These are phyloP conservation scores for Kwoniella heveanensis DNA, from an alignment of 768 basidiomycete genomes.

Conservation along the genomic window DNA sequence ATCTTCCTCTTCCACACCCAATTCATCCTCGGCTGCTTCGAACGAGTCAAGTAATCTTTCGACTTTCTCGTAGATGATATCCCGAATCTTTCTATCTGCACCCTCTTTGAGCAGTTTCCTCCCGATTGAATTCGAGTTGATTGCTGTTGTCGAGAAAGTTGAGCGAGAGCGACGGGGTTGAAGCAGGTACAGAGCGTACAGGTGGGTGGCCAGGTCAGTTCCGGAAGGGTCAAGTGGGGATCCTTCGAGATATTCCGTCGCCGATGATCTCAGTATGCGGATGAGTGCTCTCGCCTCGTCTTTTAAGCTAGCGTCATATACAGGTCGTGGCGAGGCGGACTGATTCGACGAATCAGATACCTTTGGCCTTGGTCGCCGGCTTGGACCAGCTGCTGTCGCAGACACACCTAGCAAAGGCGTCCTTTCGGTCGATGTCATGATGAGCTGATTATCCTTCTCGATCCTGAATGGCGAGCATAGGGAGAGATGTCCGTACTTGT, in stretches of 20 bases:
- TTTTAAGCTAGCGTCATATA: not conserved
- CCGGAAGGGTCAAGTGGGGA: not conserved
- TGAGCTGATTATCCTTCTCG: no score
- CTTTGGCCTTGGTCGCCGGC: not conserved
- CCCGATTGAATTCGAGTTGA: slow-evolving; percentile 5
- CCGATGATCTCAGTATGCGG: not conserved
- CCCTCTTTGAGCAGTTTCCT: slow-evolving; percentile 1
- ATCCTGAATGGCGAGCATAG: no score
- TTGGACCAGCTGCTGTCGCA: not conserved
- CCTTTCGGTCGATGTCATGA: slow-evolving; percentile 5
- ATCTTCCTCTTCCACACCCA: slow-evolving; percentile 15
- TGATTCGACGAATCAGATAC: not conserved
- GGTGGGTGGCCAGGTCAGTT: slow-evolving; percentile 15
- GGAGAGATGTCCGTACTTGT: no score
- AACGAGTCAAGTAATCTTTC: slow-evolving; percentile 30
- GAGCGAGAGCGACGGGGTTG: not conserved
- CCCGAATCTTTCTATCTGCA: not conserved
- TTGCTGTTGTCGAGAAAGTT: not conserved
- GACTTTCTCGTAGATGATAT: slow-evolving; percentile 14
- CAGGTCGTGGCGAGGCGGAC: not conserved
- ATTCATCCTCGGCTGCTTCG: not conserved
- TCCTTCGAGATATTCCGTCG: not conserved
- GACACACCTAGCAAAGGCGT: not conserved
- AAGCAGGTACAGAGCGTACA: slow-evolving; percentile 27
- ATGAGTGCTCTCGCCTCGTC: not conserved